A percentile compares a stretch with the other conserved stretches of the same genome.
Conservation (phyloP, 2,329 filamentous ascomycete genomes). For the Fusarium fujikuroi region DNA sequence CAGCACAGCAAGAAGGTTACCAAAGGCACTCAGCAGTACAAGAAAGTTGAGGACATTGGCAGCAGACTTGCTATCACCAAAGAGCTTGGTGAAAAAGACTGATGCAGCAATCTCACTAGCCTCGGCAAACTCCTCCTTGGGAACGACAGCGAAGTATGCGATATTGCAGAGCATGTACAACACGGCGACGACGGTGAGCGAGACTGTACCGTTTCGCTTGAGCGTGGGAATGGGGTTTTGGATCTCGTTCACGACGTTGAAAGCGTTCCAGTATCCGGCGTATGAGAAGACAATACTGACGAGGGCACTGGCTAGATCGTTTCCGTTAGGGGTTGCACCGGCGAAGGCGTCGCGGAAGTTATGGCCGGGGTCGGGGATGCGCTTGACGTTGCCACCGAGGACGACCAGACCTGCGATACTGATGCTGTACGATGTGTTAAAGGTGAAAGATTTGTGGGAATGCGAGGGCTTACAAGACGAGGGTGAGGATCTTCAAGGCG, state of each 20-base stretch:
- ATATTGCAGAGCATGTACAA: slow-evolving; percentile 70
- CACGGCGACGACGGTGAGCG: slow-evolving; percentile 61
- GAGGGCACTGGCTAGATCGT: slow-evolving; percentile 58
- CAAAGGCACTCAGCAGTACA: slow-evolving; percentile 67
- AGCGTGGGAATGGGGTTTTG: slow-evolving; percentile 68
- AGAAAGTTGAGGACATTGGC: slow-evolving; percentile 66
- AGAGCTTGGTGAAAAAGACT: slow-evolving; percentile 69
- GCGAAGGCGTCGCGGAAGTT: slow-evolving; percentile 53
- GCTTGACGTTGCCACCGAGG: slow-evolving; percentile 53
- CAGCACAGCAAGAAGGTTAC: slow-evolving; percentile 66
- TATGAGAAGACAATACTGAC: slow-evolving; percentile 70
- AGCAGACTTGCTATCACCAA: slow-evolving; percentile 59
- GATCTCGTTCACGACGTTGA: slow-evolving; percentile 71
- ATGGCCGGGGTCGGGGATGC: slow-evolving; percentile 46
- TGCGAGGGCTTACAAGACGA: slow-evolving; percentile 59
- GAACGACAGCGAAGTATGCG: slow-evolving; percentile 68
- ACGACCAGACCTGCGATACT: slow-evolving; percentile 71
- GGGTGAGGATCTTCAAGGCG: slow-evolving; percentile 67
- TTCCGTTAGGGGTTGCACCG: slow-evolving; percentile 50
- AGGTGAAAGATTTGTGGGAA: fast-evolving
- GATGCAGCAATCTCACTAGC: slow-evolving; percentile 66
- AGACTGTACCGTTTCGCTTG: slow-evolving; percentile 60
- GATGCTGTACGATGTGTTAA: slow-evolving; percentile 47
- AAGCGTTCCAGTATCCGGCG: slow-evolving; percentile 67
- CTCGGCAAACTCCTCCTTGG: slow-evolving; percentile 62